These are phyloP conservation scores for Naegleria fowleri DNA, from an alignment of 208 protist genomes.

Conservation along the genomic window DNA sequence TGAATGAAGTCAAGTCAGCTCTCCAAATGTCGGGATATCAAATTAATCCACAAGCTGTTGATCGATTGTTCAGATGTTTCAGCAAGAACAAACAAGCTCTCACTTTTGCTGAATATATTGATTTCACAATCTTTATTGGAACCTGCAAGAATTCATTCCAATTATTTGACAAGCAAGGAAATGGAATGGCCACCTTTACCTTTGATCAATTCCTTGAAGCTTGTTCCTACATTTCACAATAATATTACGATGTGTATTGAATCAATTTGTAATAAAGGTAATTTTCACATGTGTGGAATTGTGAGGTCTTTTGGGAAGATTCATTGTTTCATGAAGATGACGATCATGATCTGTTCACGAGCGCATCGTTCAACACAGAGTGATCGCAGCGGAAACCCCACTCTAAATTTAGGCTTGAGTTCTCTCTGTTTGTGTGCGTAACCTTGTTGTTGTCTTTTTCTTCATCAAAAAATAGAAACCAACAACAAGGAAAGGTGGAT, in stretches of 20 bases:
- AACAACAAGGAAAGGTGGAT: too few relatives aligned
- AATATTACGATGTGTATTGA: not conserved
- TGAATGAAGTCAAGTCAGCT: conserved; percentile 19
- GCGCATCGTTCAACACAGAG: too few relatives aligned
- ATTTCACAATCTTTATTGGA: not conserved
- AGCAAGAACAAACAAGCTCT: not conserved
- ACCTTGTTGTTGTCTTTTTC: too few relatives aligned
- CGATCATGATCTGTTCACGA: too few relatives aligned
- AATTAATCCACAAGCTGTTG: conserved; percentile 3
- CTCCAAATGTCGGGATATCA: conserved; percentile 13
- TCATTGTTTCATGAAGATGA: too few relatives aligned
- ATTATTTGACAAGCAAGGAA: not conserved
- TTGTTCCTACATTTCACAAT: not conserved
- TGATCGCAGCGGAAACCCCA: too few relatives aligned
- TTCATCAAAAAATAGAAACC: too few relatives aligned
- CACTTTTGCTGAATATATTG: not conserved
- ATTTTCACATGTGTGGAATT: too few relatives aligned
- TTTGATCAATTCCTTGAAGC: conserved; percentile 19
- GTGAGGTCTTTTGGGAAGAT: too few relatives aligned
- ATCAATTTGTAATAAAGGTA: too few relatives aligned
- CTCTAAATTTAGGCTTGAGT: too few relatives aligned
- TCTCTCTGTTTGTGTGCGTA: too few relatives aligned
- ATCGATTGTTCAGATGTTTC: conserved; percentile 21
- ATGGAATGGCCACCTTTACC: not conserved
- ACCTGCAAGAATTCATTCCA: not conserved